phyloP scores from a whole-genome alignment of 2,329 filamentous ascomycete genomes.

The Trichoderma sp. region DNA sequence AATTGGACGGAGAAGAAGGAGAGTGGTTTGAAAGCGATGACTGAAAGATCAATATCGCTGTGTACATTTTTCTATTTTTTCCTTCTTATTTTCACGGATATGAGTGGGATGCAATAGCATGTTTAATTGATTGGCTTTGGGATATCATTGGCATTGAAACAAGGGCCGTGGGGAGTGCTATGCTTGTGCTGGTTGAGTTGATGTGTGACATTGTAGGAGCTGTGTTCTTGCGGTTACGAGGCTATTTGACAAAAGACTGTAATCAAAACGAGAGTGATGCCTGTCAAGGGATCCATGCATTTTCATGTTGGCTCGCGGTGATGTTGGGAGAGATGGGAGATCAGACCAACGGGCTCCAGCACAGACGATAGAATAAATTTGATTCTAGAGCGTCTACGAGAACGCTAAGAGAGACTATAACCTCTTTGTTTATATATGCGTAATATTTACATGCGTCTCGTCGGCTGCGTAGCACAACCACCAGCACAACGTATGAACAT shows the following conservation, averaged over 20 bases:
- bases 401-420: neutral
- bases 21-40: neutral
- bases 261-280: neutral
- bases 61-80: constrained; percentile 8
- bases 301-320: neutral
- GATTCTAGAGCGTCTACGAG: neutral
- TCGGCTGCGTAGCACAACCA: neutral
- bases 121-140: constrained; percentile 26
- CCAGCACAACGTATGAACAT: neutral
- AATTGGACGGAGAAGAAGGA: neutral
- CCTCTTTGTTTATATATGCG: neutral
- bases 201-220: neutral
- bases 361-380: neutral
- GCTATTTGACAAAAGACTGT: too few species aligned
- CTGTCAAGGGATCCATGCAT: neutral
- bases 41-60: neutral
- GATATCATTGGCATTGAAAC: neutral
- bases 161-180: too few species aligned
- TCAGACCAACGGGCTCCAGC: neutral
- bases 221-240: too few species aligned
- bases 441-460: neutral
- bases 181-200: neutral
- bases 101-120: constrained; percentile 26
- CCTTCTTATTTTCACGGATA: neutral
- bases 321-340: neutral